Percentiles rank a stretch among this genome's conserved stretches.
Evolutionary conservation across 2,329 filamentous ascomycete genomes (phyloP).

Genomic region (Pestalotiopsis sp.): DNA sequence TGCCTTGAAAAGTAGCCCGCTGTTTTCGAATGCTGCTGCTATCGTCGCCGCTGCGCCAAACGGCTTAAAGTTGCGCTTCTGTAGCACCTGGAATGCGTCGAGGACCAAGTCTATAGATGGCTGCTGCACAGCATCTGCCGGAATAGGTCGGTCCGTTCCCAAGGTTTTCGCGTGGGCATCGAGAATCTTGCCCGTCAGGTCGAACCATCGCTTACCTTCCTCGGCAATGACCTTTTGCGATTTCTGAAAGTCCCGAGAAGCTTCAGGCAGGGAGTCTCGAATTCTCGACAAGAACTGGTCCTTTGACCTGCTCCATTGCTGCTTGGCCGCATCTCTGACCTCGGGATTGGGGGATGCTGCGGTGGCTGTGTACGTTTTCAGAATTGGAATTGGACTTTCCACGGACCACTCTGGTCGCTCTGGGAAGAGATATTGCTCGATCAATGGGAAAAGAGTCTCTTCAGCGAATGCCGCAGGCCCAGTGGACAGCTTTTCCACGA

Average conservation of each 20-base stretch:
- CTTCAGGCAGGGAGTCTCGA: slow-evolving; percentile 76
- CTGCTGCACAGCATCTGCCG: slow-evolving; percentile 27
- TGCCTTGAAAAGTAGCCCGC: slow-evolving; percentile 43
- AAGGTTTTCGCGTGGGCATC: slow-evolving; percentile 31
- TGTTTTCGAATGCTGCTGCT: slow-evolving; percentile 40
- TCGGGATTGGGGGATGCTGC: slow-evolving; percentile 42
- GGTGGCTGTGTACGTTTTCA: slow-evolving; percentile 51
- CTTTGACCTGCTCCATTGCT: slow-evolving; percentile 66
- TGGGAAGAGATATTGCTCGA: slow-evolving; percentile 56
- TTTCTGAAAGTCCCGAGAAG: slow-evolving; percentile 73
- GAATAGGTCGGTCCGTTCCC: slow-evolving; percentile 25
- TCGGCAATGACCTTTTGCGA: slow-evolving; percentile 72
- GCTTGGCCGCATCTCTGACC: slow-evolving; percentile 50
- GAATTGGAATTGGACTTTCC: slow-evolving; percentile 35
- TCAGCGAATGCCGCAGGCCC: slow-evolving; percentile 46
- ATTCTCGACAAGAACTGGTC: slow-evolving; percentile 66
- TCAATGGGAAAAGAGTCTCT: slow-evolving; percentile 55
- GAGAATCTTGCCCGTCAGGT: slow-evolving; percentile 53
- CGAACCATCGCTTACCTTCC: slow-evolving; percentile 70
- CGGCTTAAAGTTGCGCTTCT: slow-evolving; percentile 57
- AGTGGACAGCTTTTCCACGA: slow-evolving; percentile 50
- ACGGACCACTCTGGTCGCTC: slow-evolving; percentile 41
- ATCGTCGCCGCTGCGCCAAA: slow-evolving; percentile 56
- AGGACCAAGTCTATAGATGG: slow-evolving; percentile 37
- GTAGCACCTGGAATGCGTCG: slow-evolving; percentile 43